phyloP scores from a whole-genome alignment of 306 rosid genomes.

The Betula pendula region DNA sequence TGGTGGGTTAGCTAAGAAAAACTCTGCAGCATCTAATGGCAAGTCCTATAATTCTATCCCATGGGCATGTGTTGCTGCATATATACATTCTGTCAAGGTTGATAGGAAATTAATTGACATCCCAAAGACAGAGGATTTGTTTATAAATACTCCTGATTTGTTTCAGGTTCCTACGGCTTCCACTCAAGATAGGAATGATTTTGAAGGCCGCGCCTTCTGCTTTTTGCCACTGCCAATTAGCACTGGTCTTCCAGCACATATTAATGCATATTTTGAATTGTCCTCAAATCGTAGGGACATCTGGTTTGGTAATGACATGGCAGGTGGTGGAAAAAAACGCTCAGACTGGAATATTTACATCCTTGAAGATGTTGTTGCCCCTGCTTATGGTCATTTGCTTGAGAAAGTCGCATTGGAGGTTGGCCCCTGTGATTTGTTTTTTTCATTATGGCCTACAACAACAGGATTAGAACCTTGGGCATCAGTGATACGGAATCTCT shows the following conservation, averaged over 20 bases:
- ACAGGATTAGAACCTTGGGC: slow-evolving; percentile 89
- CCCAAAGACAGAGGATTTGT: slow-evolving; percentile 37
- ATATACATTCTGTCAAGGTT: slow-evolving; percentile 65
- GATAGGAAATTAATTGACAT: slow-evolving; percentile 37
- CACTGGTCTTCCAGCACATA: slow-evolving; percentile 93
- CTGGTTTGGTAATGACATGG: slow-evolving; percentile 98
- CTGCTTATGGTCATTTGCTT: slow-evolving; percentile 86
- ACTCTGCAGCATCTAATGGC: slow-evolving; percentile 41
- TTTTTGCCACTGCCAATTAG: slow-evolving; percentile 85
- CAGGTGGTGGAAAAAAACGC: slow-evolving; percentile 96
- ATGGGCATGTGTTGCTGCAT: slow-evolving; percentile 97
- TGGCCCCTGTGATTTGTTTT: slow-evolving; percentile 80
- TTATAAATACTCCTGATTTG: slow-evolving; percentile 40
- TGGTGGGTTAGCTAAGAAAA: slow-evolving; percentile 56
- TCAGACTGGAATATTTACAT: slow-evolving; percentile 96
- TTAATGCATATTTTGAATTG: slow-evolving; percentile 93
- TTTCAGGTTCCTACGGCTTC: slow-evolving; percentile 51
- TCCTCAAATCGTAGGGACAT: slow-evolving; percentile 98
- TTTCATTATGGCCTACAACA: slow-evolving; percentile 87
- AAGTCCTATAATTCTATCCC: slow-evolving; percentile 70
- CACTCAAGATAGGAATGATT: slow-evolving; percentile 44
- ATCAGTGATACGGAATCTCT: slow-evolving; percentile 69
- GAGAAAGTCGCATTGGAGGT: slow-evolving; percentile 85
- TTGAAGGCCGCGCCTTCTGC: slow-evolving; percentile 96
- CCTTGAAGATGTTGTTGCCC: slow-evolving; percentile 93